phyloP scores from a whole-genome alignment of 176 grass and related monocot species.

The Secale cereale region DNA sequence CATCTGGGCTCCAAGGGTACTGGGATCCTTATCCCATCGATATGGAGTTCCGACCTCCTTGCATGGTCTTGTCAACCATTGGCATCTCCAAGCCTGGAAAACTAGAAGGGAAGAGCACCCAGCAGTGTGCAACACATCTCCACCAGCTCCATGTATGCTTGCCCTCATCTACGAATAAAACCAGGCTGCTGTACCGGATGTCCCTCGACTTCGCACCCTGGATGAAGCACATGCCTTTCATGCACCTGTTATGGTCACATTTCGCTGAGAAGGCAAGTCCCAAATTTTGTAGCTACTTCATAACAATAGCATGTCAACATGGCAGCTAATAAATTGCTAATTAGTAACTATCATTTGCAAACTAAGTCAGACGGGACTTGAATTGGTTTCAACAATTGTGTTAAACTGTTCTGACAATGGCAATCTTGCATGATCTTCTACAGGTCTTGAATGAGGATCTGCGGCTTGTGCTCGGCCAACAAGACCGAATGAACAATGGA shows the following conservation, averaged over 20 bases:
- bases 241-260: constrained; percentile 82
- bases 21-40: constrained; percentile 99
- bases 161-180: constrained; percentile 86
- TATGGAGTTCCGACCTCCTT: constrained; percentile 93
- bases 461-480: constrained; percentile 80
- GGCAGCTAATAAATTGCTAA: background rate
- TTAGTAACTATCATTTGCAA: background rate
- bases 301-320: background rate
- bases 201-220: constrained; percentile 95
- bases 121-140: constrained; percentile 84
- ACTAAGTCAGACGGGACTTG: background rate
- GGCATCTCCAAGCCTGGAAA: constrained; percentile 97
- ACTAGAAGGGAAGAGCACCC: constrained; percentile 69
- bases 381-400: background rate
- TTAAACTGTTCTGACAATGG: background rate
- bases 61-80: constrained; percentile 93
- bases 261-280: constrained; percentile 82
- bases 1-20: constrained; percentile 89
- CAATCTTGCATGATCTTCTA: background rate
- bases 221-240: constrained; percentile 78
- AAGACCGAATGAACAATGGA: constrained; percentile 92
- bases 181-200: constrained; percentile 90
- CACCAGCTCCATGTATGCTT: constrained; percentile 95
- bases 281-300: background rate
- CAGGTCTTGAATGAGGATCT: constrained; percentile 98